phyloP scores from a whole-genome alignment of 1,284 basidiomycete species.

The Melampsora americana region DNA sequence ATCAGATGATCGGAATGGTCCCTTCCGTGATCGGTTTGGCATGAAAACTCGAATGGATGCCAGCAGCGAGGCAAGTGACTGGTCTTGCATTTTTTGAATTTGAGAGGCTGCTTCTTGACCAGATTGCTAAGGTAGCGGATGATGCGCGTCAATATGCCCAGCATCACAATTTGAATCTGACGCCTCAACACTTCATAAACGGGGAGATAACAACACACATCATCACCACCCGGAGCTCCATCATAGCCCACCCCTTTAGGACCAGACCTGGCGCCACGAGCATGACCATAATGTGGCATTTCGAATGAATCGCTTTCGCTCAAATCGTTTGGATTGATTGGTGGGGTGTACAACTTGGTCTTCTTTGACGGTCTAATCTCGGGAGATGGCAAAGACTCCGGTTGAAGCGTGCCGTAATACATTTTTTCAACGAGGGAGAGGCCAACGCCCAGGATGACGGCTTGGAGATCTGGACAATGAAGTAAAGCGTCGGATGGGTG shows the following conservation, averaged over 20 bases:
- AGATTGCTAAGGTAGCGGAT: not conserved
- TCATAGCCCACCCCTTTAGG: constrained; percentile 2
- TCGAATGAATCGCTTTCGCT: not conserved
- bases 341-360: not conserved
- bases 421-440: constrained; percentile 44
- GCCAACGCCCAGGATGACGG: constrained; percentile 41
- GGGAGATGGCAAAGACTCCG: not conserved
- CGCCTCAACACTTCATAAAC: not conserved
- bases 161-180: no score
- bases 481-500: not conserved
- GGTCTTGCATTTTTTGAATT: constrained; percentile 15
- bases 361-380: not conserved
- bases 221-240: not conserved
- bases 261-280: not conserved
- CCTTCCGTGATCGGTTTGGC: not conserved
- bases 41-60: not conserved
- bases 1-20: constrained; percentile 4
- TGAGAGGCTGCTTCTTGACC: constrained; percentile 13
- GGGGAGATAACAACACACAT: not conserved
- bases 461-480: constrained; percentile 39
- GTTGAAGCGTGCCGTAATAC: not conserved
- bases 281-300: not conserved
- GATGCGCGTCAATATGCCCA: constrained; percentile 10
- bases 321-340: not conserved
- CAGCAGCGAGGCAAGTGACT: not conserved